Percentiles rank a stretch among this genome's conserved stretches.
Evolutionary conservation across 1,284 basidiomycete species (phyloP).

Genomic region (Pseudozyma hubeiensis): DNA sequence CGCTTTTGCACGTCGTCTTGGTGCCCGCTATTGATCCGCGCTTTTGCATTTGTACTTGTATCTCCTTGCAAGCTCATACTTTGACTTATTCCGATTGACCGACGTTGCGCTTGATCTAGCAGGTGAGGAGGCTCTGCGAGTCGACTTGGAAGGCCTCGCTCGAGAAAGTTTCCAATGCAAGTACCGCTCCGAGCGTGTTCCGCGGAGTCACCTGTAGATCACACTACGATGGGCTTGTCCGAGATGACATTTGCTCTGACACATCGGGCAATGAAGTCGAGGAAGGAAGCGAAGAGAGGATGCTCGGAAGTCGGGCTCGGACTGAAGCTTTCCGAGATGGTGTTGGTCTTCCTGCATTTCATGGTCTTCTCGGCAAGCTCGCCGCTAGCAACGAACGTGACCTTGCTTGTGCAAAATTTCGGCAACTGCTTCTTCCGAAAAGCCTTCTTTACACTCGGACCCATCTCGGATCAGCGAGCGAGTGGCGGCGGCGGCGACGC

Average conservation of each 20-base stretch:
- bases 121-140: no score
- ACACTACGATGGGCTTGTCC: no score
- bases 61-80: constrained; percentile 8
- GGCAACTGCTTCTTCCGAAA: no score
- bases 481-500: no score
- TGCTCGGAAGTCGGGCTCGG: not conserved
- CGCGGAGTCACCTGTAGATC: no score
- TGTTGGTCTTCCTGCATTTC: not conserved
- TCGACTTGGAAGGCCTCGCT: no score
- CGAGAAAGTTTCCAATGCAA: not conserved
- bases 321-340: not conserved
- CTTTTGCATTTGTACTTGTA: constrained; percentile 35
- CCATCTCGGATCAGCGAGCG: no score
- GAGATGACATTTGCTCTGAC: not conserved
- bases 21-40: not conserved
- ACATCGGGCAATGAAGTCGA: not conserved
- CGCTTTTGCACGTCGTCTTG: not conserved
- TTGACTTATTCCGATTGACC: not conserved
- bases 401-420: not conserved
- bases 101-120: no score
- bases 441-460: no score
- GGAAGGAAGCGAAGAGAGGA: not conserved
- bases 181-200: no score
- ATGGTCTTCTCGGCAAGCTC: not conserved
- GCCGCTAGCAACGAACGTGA: not conserved